phyloP scores from a whole-genome alignment of 2,329 filamentous ascomycete species.

The Incumbomyces delicatus region DNA sequence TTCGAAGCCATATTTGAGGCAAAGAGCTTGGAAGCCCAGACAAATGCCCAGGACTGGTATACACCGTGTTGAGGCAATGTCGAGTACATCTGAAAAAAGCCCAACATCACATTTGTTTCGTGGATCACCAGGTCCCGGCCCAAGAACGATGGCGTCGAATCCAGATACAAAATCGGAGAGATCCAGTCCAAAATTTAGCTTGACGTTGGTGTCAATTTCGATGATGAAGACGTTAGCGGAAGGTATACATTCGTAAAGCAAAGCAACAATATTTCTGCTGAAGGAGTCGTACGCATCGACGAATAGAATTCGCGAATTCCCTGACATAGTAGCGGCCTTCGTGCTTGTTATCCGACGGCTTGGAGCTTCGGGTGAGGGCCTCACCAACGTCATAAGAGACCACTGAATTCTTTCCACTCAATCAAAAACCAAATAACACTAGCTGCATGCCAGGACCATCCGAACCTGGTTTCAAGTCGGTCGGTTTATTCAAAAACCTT shows the following conservation, averaged over 20 bases:
- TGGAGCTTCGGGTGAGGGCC: no score
- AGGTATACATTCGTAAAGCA: slow-evolving; percentile 60
- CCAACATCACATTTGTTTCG: slow-evolving; percentile 66
- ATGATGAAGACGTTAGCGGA: slow-evolving; percentile 58
- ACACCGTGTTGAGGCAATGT: slow-evolving; percentile 46
- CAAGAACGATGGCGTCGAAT: slow-evolving; percentile 80
- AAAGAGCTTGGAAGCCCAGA: slow-evolving; percentile 77
- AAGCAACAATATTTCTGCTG: slow-evolving; percentile 82
- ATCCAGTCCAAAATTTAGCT: slow-evolving; percentile 26
- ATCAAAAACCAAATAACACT: no score
- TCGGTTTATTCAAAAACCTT: no score
- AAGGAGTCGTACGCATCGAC: slow-evolving; percentile 96
- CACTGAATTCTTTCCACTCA: no score
- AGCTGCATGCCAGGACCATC: no score
- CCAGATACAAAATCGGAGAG: slow-evolving; percentile 27
- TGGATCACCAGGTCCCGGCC: slow-evolving; percentile 81
- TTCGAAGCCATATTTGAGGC: slow-evolving; percentile 55
- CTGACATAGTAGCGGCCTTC: background rate
- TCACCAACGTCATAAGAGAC: no score
- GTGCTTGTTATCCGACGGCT: no score
- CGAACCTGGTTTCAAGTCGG: no score
- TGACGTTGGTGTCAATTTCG: slow-evolving; percentile 55
- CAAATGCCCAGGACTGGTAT: slow-evolving; percentile 82
- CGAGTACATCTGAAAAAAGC: slow-evolving; percentile 69
- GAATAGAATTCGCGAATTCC: slow-evolving; percentile 57